Evolutionary conservation across 2,329 filamentous ascomycete genomes (phyloP).

Genomic region (Pseudonectria buxi): DNA sequence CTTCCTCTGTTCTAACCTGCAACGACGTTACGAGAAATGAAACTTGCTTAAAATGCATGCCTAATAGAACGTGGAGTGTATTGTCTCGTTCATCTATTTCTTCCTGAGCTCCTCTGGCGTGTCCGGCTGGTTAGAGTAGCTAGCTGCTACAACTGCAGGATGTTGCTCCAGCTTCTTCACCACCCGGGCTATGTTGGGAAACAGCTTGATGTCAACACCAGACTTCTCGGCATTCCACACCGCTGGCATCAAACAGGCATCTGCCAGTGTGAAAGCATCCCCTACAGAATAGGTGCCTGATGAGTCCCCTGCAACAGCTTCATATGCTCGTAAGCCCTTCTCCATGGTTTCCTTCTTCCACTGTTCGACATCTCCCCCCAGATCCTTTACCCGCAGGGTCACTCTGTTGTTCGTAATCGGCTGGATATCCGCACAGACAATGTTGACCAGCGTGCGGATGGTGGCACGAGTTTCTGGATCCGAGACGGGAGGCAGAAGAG

Average conservation of each 20-base stretch:
- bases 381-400: conserved; percentile 38
- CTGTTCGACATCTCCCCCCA: conserved; percentile 35
- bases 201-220: conserved; percentile 44
- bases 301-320: conserved; percentile 31
- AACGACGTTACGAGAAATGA: not conserved
- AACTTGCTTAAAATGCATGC: no score
- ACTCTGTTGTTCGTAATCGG: conserved; percentile 53
- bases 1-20: conserved; percentile 23
- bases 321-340: conserved; percentile 51
- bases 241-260: conserved; percentile 51
- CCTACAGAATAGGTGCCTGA: conserved; percentile 50
- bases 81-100: not conserved
- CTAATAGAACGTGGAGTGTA: no score
- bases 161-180: conserved; percentile 39
- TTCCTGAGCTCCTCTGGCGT: conserved; percentile 28
- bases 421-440: conserved; percentile 53
- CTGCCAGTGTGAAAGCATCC: conserved; percentile 49
- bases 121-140: conserved; percentile 49
- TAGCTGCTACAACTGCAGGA: conserved; percentile 44
- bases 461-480: conserved; percentile 38
- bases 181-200: conserved; percentile 40
- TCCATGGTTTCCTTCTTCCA: conserved; percentile 48
- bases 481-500: conserved; percentile 43
- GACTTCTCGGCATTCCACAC: conserved; percentile 51
- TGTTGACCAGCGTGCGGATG: conserved; percentile 45